Evolutionary conservation across 257 asterid species (phyloP), one percentile per base, ranked within the genome.

Genomic region (Solanum ahanhuiri): DNA sequence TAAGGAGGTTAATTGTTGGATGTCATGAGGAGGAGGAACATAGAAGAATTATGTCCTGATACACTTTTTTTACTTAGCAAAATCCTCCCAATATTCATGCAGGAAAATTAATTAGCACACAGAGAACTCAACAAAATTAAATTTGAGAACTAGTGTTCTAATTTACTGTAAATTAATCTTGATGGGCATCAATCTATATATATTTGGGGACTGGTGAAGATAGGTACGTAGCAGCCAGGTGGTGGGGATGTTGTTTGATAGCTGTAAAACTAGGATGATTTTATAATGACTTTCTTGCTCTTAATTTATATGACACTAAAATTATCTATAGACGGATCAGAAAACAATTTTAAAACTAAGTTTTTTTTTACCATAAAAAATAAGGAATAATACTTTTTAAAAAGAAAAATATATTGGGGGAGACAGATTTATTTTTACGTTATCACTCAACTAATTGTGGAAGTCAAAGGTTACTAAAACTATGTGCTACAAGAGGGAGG

Each of bases 391-490:
- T 41, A 41, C 45, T 6, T n/a, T 12, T 66, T 66, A 4, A 23
- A 41, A 63, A 63, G 12, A 63, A 63, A n/a, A 9, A 63, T 23
- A 63, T 3, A 63, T 63, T 23, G 70, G 58, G 18, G 17, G 7
- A 63, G 70, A 64, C 17, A 23, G 12, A 66, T 25, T 66, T 66
- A 5, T 1, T 25, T 66, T 64, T 25, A 51, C 35, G 35, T 5
- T 64, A 66, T 23, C 8, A 83, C 33, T 58, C 33, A 9, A 86
- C 75, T 60, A 60, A 60, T 54, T 41, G 34, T 54, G 86, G 86
- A 85, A 87, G 89, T 87, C 89, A 72, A 83, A 72, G 67, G 75
- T 39, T 64, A 70, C 41, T 33, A 72, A 87, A 87, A 51, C 89
- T 25, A 85, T 87, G 89, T 83, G 85, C 89, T 83, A 41, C 28